A percentile compares a stretch with the other conserved stretches of the same genome.
phyloP scores from a whole-genome alignment of 2,329 filamentous ascomycete genomes.

The Aspergillus sp. region DNA sequence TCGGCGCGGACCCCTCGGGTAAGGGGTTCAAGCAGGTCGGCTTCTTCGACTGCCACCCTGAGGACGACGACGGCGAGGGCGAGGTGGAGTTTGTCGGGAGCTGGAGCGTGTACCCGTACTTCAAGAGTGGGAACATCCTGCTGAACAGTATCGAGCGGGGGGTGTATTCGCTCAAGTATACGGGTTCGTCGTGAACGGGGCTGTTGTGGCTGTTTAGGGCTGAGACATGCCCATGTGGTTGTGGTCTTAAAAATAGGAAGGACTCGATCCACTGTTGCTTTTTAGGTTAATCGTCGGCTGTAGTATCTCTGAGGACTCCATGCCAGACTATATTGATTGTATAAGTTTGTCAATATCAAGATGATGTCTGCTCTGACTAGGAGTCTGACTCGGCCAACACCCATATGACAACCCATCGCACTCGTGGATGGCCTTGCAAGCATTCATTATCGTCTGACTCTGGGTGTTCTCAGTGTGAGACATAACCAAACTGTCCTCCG shows the following conservation, averaged over 20 bases:
- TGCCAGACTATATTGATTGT: no score
- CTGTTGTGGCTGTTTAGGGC: background rate
- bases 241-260: no score
- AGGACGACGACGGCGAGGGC: conserved; percentile 13
- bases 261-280: no score
- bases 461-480: no score
- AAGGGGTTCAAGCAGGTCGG: conserved; percentile 15
- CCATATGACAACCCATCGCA: no score
- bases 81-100: conserved; percentile 15
- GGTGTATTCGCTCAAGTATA: conserved; percentile 20
- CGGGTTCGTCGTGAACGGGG: conserved; percentile 3
- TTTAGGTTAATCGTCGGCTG: no score
- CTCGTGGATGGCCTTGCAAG: no score
- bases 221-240: background rate
- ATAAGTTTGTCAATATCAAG: no score
- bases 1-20: conserved; percentile 13
- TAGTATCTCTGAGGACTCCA: no score
- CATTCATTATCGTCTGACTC: no score
- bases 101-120: conserved; percentile 21
- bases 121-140: conserved; percentile 13
- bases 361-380: background rate
- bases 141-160: conserved; percentile 20
- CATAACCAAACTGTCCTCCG: background rate
- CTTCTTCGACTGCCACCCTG: conserved; percentile 17
- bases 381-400: no score